Evolutionary conservation across 179 eudicot genomes (phyloP).

Genomic region (Vitellaria paradoxa): DNA sequence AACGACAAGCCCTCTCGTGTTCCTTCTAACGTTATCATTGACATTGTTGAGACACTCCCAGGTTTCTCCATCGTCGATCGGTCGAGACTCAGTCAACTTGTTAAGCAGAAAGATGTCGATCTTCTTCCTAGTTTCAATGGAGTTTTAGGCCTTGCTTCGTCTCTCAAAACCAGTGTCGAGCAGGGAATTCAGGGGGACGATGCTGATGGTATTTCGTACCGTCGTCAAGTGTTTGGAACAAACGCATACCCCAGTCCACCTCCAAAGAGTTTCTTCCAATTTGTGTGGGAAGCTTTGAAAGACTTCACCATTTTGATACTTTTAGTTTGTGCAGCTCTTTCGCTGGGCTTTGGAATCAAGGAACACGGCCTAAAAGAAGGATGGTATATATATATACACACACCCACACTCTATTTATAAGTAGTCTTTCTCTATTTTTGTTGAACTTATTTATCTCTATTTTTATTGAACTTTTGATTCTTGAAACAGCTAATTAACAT

Average conservation of each 20-base stretch:
- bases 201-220: neutral
- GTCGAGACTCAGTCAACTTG: conserved; percentile 19
- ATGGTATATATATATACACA: conserved; percentile 27
- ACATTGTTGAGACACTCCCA: neutral
- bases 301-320: conserved; percentile 33
- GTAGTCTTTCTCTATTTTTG: too few species aligned
- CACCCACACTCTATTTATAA: neutral
- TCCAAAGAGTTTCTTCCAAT: conserved; percentile 8
- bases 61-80: conserved; percentile 10
- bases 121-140: conserved; percentile 17
- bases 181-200: conserved; percentile 22
- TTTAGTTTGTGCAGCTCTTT: conserved; percentile 31
- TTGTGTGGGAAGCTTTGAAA: conserved; percentile 31
- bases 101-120: conserved; percentile 23
- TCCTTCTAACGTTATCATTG: neutral
- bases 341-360: conserved; percentile 37
- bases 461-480: too few species aligned
- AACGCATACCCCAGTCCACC: conserved; percentile 37
- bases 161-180: conserved; percentile 20
- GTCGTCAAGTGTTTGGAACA: conserved; percentile 20
- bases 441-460: too few species aligned
- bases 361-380: conserved; percentile 31
- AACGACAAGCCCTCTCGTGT: conserved; percentile 8
- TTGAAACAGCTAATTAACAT: too few species aligned
- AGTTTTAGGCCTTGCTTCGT: conserved; percentile 18